Conservation (phyloP, 331 rosid genomes). For the Phaseolus coccineus region DNA sequence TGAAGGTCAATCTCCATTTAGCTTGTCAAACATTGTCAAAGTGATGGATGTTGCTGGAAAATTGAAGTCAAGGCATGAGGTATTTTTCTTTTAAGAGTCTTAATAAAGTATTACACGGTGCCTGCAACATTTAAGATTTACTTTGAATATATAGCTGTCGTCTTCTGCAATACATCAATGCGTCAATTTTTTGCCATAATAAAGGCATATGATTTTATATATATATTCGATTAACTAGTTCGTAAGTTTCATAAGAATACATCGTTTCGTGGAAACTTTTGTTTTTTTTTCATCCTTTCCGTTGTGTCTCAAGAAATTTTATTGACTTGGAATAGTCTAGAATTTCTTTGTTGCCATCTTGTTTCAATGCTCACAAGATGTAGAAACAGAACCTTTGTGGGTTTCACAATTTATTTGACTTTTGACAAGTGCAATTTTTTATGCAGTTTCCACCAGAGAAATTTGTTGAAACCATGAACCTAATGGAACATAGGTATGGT, state of each 20-base stretch:
- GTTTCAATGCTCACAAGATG: neutral
- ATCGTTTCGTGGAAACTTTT: neutral
- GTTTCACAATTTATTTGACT: neutral
- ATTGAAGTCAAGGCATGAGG: slow-evolving; percentile 95
- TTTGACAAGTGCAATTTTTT: neutral
- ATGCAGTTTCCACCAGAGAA: slow-evolving; percentile 83
- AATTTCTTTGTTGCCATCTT: neutral
- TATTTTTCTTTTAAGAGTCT: slow-evolving; percentile 48
- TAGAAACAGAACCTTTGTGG: slow-evolving; percentile 18
- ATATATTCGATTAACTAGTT: neutral
- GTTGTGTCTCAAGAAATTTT: neutral
- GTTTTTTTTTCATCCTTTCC: neutral
- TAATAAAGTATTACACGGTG: slow-evolving; percentile 7
- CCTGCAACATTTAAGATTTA: neutral
- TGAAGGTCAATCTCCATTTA: slow-evolving; percentile 74
- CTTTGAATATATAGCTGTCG: neutral
- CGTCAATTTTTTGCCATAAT: neutral
- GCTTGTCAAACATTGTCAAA: slow-evolving; percentile 79
- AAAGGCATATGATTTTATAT: neutral
- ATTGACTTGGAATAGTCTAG: neutral
- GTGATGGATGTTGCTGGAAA: slow-evolving; percentile 79
- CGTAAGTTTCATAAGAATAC: slow-evolving; percentile 6
- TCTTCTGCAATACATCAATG: neutral
- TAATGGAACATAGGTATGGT: slow-evolving; percentile 96
- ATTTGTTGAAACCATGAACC: slow-evolving; percentile 82